Percentiles rank a stretch among this genome's conserved stretches.
Evolutionary conservation across 139 green algal species (phyloP).

Genomic region (Zygnema circumcarinatum): DNA sequence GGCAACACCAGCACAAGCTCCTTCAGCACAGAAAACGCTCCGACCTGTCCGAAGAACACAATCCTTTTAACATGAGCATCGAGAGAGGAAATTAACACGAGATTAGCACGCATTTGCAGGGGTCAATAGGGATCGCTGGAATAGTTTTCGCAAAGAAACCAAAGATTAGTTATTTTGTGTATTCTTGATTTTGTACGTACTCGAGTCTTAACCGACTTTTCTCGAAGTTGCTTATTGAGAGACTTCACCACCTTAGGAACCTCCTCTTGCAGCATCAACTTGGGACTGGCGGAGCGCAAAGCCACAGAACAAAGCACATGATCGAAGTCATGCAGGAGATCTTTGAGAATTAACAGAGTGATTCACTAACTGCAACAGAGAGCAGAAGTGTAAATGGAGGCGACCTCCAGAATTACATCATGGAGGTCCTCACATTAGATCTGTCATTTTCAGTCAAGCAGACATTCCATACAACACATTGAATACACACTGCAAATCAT

Average conservation of each 20-base stretch:
- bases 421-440: too few relatives aligned
- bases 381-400: too few relatives aligned
- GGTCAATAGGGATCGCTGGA: too few relatives aligned
- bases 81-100: slow-evolving; percentile 11
- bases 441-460: too few relatives aligned
- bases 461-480: too few relatives aligned
- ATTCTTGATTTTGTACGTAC: slow-evolving; percentile 37
- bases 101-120: not conserved
- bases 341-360: slow-evolving; percentile 26
- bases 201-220: slow-evolving; percentile 79
- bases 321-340: slow-evolving; percentile 40
- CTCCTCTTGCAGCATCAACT: slow-evolving; percentile 66
- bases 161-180: too few relatives aligned
- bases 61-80: too few relatives aligned
- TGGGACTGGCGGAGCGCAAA: slow-evolving; percentile 32
- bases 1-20: slow-evolving; percentile 78
- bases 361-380: not conserved
- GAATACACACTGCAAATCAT: too few relatives aligned
- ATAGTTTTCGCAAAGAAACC: too few relatives aligned
- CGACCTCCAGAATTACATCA: too few relatives aligned
- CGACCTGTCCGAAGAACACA: slow-evolving; percentile 58
- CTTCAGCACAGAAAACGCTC: slow-evolving; percentile 76
- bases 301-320: not conserved
- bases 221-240: slow-evolving; percentile 71
- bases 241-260: slow-evolving; percentile 70